These are phyloP conservation scores for Beauveria sp. DNA, from an alignment of 2,329 filamentous ascomycete genomes.

Conservation along the genomic window DNA sequence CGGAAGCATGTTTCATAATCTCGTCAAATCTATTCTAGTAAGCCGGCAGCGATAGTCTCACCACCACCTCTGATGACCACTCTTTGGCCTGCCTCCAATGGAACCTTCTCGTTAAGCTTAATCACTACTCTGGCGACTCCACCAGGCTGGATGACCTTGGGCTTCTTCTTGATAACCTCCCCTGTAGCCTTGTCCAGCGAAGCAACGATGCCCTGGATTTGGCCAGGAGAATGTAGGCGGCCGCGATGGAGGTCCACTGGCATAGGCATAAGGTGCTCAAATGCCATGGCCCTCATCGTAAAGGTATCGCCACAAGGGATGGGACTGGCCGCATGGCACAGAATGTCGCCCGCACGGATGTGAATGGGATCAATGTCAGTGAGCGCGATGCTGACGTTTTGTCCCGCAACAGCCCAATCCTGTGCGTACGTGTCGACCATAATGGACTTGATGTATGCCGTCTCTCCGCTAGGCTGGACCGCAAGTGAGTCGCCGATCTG, in stretches of 20 bases:
- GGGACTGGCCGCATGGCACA: slow-evolving; percentile 63
- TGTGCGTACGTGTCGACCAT: slow-evolving; percentile 64
- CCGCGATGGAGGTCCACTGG: slow-evolving; percentile 83
- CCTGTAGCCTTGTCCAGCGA: slow-evolving; percentile 74
- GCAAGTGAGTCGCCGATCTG: slow-evolving; percentile 77
- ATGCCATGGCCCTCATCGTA: slow-evolving; percentile 76
- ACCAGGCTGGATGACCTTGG: slow-evolving; percentile 73
- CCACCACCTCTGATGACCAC: slow-evolving; percentile 77
- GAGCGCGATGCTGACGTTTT: slow-evolving; percentile 80
- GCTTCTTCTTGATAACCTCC: slow-evolving; percentile 70
- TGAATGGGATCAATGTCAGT: slow-evolving; percentile 78
- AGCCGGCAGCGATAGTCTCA: slow-evolving; percentile 77
- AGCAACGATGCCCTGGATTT: slow-evolving; percentile 63
- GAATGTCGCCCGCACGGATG: slow-evolving; percentile 74
- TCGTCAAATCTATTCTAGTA: slow-evolving; percentile 54
- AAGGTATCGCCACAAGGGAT: slow-evolving; percentile 67
- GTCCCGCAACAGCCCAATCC: slow-evolving; percentile 89
- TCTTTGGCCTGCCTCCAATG: slow-evolving; percentile 70
- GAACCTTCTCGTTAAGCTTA: slow-evolving; percentile 64
- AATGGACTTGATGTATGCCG: slow-evolving; percentile 72
- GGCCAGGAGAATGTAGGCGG: slow-evolving; percentile 68
- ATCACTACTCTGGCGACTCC: slow-evolving; percentile 70
- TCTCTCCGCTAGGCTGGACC: slow-evolving; percentile 74
- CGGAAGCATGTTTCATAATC: slow-evolving; percentile 5
- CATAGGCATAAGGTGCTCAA: slow-evolving; percentile 85